Percentiles rank a stretch among this genome's conserved stretches.
These are phyloP conservation scores for Tilletia horrida DNA, from an alignment of 1,284 basidiomycete species.

Conservation along the genomic window DNA sequence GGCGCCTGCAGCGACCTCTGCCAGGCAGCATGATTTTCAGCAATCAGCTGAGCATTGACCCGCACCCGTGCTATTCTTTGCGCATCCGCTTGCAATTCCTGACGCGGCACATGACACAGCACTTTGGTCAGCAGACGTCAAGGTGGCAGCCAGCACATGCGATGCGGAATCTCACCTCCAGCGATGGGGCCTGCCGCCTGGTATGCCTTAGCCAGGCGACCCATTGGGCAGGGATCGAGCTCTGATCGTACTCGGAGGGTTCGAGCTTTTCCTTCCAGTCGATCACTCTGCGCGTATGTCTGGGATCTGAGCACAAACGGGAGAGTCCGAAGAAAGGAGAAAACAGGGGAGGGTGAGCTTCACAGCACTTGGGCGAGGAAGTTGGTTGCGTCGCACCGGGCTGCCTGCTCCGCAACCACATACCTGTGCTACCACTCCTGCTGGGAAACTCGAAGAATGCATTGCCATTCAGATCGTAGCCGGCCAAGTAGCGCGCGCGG, in stretches of 20 bases:
- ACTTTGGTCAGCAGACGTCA: not conserved
- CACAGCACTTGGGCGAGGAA: no score
- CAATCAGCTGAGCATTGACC: conserved; percentile 11
- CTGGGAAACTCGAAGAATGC: conserved; percentile 45
- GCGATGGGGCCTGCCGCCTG: conserved; percentile 33
- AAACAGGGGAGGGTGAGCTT: no score
- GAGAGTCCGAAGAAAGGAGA: no score
- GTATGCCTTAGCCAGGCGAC: conserved; percentile 52
- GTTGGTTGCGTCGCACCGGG: no score
- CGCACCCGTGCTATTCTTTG: conserved; percentile 1
- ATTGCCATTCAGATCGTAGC: conserved; percentile 43
- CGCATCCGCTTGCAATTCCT: conserved; percentile 9
- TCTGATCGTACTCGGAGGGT: conserved; percentile 44
- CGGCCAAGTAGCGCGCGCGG: conserved; percentile 39
- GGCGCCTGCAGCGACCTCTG: not conserved
- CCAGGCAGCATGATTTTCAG: not conserved
- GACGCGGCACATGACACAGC: not conserved
- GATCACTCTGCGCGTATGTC: conserved; percentile 23
- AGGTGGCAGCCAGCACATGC: not conserved
- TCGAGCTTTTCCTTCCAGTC: conserved; percentile 34
- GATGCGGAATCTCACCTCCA: conserved; percentile 30
- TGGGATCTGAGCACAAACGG: not conserved
- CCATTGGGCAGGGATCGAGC: conserved; percentile 49
- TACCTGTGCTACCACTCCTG: conserved; percentile 37
- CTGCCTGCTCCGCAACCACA: conserved; percentile 22